A percentile compares a stretch with the other conserved stretches of the same genome.
phyloP scores from a whole-genome alignment of 2,329 filamentous ascomycete species.

The Fusarium sp. region DNA sequence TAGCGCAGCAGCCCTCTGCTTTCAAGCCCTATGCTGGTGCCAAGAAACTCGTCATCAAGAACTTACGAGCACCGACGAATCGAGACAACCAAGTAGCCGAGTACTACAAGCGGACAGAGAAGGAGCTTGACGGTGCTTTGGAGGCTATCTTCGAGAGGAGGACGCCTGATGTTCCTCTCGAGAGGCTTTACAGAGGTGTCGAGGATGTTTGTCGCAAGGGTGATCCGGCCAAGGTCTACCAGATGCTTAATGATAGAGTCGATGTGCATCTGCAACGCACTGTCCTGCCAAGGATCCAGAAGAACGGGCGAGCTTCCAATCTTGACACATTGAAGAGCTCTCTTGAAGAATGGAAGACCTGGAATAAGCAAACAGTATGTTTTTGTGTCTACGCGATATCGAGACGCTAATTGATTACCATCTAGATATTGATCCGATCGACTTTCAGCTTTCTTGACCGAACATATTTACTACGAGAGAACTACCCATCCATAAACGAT shows the following conservation, averaged over 20 bases:
- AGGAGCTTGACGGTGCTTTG: constrained; percentile 78
- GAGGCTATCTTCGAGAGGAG: constrained; percentile 75
- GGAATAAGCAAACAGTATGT: constrained; percentile 80
- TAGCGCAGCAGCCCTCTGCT: constrained; percentile 51
- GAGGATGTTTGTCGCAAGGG: constrained; percentile 91
- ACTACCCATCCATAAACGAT: constrained; percentile 79
- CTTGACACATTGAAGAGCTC: constrained; percentile 71
- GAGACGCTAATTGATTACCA: constrained; percentile 16
- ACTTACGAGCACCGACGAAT: constrained; percentile 74
- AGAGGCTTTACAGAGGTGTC: constrained; percentile 88
- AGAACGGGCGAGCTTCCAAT: constrained; percentile 62
- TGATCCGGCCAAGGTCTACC: constrained; percentile 74
- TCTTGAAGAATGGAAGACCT: constrained; percentile 74
- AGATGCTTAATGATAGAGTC: constrained; percentile 73
- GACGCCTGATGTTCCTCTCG: constrained; percentile 77
- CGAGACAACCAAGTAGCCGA: constrained; percentile 71
- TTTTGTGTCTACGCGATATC: neutral
- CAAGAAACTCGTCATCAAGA: constrained; percentile 93
- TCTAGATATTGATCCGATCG: constrained; percentile 78
- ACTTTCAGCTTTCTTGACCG: constrained; percentile 96
- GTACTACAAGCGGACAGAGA: constrained; percentile 82
- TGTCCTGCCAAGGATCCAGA: constrained; percentile 66
- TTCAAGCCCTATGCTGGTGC: constrained; percentile 82
- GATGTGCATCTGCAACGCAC: constrained; percentile 73
- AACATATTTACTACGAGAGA: constrained; percentile 82